Evolutionary conservation across 106 monocot species (phyloP).

Genomic region (Allium sativum): DNA sequence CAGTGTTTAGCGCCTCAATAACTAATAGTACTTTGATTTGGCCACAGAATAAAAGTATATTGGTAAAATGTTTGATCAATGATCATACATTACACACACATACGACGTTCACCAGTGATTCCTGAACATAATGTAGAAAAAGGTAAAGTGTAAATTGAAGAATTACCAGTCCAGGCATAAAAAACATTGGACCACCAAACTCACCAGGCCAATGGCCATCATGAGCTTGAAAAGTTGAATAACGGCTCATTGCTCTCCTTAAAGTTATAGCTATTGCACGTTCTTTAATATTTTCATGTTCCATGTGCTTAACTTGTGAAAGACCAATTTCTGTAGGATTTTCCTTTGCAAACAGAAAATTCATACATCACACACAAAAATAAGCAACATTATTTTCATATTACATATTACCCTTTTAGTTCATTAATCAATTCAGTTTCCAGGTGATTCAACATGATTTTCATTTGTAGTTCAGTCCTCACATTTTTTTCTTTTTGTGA

Average conservation of each 20-base stretch:
- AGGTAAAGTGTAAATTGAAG: neutral
- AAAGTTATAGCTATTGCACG: conserved; percentile 41
- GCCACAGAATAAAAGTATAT: neutral
- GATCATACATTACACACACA: neutral
- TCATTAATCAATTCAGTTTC: too few species aligned
- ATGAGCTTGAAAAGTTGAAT: conserved; percentile 62
- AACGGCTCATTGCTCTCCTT: conserved; percentile 40
- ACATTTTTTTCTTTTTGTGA: too few species aligned
- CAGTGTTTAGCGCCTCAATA: conserved; percentile 23
- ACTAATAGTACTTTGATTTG: conserved; percentile 9
- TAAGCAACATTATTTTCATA: too few species aligned
- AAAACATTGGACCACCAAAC: conserved; percentile 84
- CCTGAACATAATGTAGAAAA: neutral
- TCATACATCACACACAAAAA: too few species aligned
- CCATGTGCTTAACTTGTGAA: conserved; percentile 35
- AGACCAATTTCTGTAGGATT: conserved; percentile 32
- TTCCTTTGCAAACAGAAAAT: conserved; percentile 63
- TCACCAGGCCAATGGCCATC: conserved; percentile 96
- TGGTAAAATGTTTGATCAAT: neutral
- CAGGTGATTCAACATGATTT: too few species aligned
- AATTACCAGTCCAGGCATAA: conserved; percentile 66
- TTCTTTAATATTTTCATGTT: conserved; percentile 47
- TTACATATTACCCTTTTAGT: too few species aligned
- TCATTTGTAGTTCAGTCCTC: too few species aligned
- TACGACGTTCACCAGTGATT: neutral